phyloP scores from a whole-genome alignment of 108 stramenopile genomes.

The Licmophora abbreviata region DNA sequence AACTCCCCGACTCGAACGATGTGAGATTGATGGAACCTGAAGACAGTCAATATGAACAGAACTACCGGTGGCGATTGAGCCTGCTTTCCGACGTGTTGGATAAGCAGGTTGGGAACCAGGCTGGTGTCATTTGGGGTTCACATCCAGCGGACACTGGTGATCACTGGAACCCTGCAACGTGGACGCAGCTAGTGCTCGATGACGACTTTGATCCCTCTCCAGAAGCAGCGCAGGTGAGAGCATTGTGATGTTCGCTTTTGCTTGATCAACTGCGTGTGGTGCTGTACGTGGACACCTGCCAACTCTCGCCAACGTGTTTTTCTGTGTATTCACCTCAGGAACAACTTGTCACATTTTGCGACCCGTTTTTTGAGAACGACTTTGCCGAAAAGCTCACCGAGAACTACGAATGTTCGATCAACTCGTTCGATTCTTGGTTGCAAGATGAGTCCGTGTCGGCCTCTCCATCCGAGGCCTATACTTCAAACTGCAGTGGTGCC shows the following conservation, averaged over 20 bases:
- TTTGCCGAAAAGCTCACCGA: constrained; percentile 10
- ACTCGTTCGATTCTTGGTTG: constrained; percentile 35
- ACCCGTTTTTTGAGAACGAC: constrained; percentile 24
- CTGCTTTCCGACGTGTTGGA: constrained; percentile 16
- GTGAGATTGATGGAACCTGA: constrained; percentile 24
- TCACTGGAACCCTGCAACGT: constrained; percentile 25
- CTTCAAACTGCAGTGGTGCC: constrained; percentile 29
- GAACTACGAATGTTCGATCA: constrained; percentile 32
- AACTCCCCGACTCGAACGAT: constrained; percentile 26
- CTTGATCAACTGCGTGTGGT: too few relatives aligned
- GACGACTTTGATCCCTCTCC: constrained; percentile 29
- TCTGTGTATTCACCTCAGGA: too few relatives aligned
- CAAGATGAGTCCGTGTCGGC: constrained; percentile 10
- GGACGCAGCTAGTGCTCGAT: constrained; percentile 38
- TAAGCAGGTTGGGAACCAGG: constrained; percentile 19
- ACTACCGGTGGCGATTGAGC: constrained; percentile 25
- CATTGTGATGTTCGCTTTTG: too few relatives aligned
- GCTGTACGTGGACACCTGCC: too few relatives aligned
- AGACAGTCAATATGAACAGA: constrained; percentile 24
- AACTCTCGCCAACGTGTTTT: too few relatives aligned
- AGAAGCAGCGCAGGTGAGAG: constrained; percentile 20
- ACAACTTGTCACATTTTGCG: too few relatives aligned
- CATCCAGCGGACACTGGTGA: constrained; percentile 38
- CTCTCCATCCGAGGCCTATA: constrained; percentile 20
- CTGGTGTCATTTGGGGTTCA: constrained; percentile 23